Evolutionary conservation across 108 stramenopile genomes (phyloP).

Genomic region (Pseudonitzschia delicatissima): DNA sequence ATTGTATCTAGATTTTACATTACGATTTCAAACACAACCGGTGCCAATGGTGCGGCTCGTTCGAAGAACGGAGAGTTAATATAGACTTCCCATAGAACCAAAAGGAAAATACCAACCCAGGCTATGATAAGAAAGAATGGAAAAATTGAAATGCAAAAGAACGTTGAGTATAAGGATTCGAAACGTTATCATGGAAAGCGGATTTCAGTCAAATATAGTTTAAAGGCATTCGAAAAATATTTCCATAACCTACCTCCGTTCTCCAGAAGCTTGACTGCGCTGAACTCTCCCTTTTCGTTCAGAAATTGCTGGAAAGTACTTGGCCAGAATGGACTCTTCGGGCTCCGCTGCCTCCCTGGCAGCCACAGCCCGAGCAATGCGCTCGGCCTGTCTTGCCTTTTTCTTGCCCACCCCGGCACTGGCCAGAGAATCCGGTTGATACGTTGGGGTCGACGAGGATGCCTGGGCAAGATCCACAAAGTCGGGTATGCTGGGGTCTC

Average conservation of each 20-base stretch:
- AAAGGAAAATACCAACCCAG: conserved; percentile 74
- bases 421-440: conserved; percentile 17
- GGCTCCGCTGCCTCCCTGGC: conserved; percentile 32
- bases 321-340: conserved; percentile 18
- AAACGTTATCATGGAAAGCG: too few species aligned
- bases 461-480: conserved; percentile 45
- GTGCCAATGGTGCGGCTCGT: conserved; percentile 74
- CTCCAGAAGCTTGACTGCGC: conserved; percentile 37
- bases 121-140: conserved; percentile 21
- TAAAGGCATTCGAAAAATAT: not conserved
- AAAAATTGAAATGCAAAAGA: not conserved
- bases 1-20: conserved; percentile 6
- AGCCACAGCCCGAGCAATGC: conserved; percentile 45
- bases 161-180: too few species aligned
- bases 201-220: too few species aligned
- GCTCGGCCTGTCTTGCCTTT: conserved; percentile 49
- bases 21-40: conserved; percentile 56
- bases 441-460: conserved; percentile 9
- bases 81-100: conserved; percentile 86
- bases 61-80: conserved; percentile 89
- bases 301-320: conserved; percentile 24
- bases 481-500: conserved; percentile 51
- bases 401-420: conserved; percentile 50
- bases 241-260: conserved; percentile 1
- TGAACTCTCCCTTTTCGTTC: conserved; percentile 40